Evolutionary conservation across 1,284 basidiomycete species (phyloP).

Genomic region (Cutaneotrichosporon daszewskae): DNA sequence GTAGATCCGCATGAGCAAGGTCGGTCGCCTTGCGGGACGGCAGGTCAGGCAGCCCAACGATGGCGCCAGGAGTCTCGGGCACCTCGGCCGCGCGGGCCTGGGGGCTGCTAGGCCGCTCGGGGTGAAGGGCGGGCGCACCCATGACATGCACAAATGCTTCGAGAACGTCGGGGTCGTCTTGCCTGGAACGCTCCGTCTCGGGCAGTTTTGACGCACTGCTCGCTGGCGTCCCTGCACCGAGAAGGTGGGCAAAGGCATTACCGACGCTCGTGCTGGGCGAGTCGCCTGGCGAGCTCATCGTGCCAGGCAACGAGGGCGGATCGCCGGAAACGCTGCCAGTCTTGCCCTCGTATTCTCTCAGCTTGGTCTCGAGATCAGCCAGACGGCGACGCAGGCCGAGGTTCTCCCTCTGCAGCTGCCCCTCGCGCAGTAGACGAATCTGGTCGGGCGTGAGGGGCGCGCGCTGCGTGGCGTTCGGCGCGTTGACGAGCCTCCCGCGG

Average conservation of each 20-base stretch:
- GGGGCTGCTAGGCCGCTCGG: constrained; percentile 10
- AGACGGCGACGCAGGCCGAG: constrained; percentile 14
- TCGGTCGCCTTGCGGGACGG: constrained; percentile 18
- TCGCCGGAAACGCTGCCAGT: not conserved
- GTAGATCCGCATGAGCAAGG: constrained; percentile 22
- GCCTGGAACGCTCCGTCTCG: constrained; percentile 10
- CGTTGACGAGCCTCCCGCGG: constrained; percentile 18
- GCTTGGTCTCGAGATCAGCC: constrained; percentile 12
- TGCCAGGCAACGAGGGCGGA: not conserved
- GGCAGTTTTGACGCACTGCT: constrained; percentile 6
- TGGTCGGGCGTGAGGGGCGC: constrained; percentile 20
- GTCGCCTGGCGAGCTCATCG: constrained; percentile 8
- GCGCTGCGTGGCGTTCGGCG: constrained; percentile 14
- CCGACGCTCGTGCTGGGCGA: constrained; percentile 3
- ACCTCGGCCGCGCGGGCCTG: constrained; percentile 4
- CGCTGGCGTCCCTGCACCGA: constrained; percentile 7
- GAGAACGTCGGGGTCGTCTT: constrained; percentile 22
- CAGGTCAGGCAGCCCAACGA: constrained; percentile 11
- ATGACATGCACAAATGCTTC: constrained; percentile 22
- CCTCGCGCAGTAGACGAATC: constrained; percentile 17
- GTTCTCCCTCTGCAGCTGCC: constrained; percentile 22
- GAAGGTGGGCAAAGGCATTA: constrained; percentile 16
- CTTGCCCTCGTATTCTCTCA: constrained; percentile 7
- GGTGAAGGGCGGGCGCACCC: constrained; percentile 12
- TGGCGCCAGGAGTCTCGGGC: constrained; percentile 11